Conservation (phyloP, 202 grass and related monocot species). For the Musa balbisiana region DNA sequence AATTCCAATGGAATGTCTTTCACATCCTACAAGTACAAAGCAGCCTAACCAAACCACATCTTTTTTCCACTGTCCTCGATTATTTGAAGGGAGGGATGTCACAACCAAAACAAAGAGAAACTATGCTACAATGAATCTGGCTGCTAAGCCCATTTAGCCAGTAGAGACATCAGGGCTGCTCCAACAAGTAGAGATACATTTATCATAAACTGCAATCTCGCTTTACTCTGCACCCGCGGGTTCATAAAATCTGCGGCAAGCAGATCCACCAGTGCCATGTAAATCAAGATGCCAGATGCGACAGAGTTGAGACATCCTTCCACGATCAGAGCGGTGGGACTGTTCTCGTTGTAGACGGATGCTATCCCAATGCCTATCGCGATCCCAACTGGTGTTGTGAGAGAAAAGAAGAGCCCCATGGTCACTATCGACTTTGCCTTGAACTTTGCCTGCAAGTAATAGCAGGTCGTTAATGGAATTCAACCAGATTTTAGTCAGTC, state of each 20-base stretch:
- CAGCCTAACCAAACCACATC: too few species aligned
- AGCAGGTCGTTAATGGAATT: background rate
- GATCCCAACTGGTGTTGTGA: conserved; percentile 50
- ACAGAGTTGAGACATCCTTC: too few species aligned
- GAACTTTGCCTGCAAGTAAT: conserved; percentile 39
- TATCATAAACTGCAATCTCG: conserved; percentile 21
- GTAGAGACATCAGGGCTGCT: background rate
- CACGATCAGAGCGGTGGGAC: too few species aligned
- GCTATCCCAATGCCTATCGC: conserved; percentile 55
- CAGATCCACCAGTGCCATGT: too few species aligned
- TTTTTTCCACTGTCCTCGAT: too few species aligned
- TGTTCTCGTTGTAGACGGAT: conserved; percentile 32
- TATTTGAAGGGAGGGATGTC: too few species aligned
- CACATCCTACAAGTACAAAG: too few species aligned
- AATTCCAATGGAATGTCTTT: too few species aligned
- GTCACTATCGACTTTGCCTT: conserved; percentile 16
- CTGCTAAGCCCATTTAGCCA: background rate
- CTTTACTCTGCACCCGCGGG: conserved; percentile 35
- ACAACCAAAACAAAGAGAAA: too few species aligned
- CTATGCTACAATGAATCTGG: too few species aligned
- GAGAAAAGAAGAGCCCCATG: conserved; percentile 59
- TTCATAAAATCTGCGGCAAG: conserved; percentile 34
- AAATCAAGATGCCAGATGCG: too few species aligned
- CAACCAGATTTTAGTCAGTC: background rate
- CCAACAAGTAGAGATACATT: too few species aligned